phyloP scores from a whole-genome alignment of 2,329 filamentous ascomycete genomes.

The Gaeumannomyces tritici region DNA sequence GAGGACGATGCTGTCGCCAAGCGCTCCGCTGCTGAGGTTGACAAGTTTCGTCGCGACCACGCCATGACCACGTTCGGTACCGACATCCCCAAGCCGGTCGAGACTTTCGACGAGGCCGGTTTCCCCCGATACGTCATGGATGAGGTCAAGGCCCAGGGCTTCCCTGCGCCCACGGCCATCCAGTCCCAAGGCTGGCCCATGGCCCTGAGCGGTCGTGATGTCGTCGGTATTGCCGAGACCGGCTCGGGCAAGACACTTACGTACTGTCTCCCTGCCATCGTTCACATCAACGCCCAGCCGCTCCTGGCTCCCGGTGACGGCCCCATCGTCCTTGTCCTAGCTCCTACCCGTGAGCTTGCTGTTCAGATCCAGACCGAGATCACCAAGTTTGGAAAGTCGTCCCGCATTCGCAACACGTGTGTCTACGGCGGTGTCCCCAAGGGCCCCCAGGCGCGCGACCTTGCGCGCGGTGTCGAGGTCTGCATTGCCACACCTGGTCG shows the following conservation, averaged over 20 bases:
- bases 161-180: conserved; percentile 86
- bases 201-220: conserved; percentile 94
- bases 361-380: conserved; percentile 99
- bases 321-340: conserved; percentile 91
- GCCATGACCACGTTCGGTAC: conserved; percentile 73
- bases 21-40: conserved; percentile 71
- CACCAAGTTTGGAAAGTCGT: conserved; percentile 96
- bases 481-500: conserved; percentile 97
- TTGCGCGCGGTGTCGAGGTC: conserved; percentile 91
- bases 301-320: conserved; percentile 91
- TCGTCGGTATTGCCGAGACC: conserved; percentile 98
- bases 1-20: conserved; percentile 71
- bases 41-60: conserved; percentile 77
- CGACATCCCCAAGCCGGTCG: conserved; percentile 85
- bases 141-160: conserved; percentile 97
- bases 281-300: conserved; percentile 98
- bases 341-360: conserved; percentile 92
- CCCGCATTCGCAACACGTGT: conserved; percentile 95
- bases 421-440: conserved; percentile 99
- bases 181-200: conserved; percentile 99
- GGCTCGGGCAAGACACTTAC: conserved; percentile 98
- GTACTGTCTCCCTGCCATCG: conserved; percentile 95
- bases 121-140: conserved; percentile 97
- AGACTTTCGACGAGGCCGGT: conserved; percentile 94
- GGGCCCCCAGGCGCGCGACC: conserved; percentile 91